Evolutionary conservation across 2,329 filamentous ascomycete genomes (phyloP).

Genomic region (Talaromyces piceae): DNA sequence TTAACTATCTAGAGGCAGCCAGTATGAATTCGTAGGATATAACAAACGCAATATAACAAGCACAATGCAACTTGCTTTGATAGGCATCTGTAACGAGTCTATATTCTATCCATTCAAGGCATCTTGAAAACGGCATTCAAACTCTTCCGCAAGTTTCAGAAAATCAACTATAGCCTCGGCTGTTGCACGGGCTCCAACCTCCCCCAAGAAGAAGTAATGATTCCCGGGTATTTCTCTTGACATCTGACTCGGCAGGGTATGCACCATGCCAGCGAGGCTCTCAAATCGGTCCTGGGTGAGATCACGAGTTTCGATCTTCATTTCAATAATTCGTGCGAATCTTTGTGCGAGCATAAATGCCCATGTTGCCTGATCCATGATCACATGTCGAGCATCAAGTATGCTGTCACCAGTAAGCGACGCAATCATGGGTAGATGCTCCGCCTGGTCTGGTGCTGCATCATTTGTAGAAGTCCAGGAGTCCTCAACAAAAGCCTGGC

Average conservation of each 20-base stretch:
- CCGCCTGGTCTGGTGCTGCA: constrained; percentile 3
- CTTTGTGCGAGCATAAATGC: constrained; percentile 9
- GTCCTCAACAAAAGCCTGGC: constrained; percentile 1
- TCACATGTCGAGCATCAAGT: constrained; percentile 10
- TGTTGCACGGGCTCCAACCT: constrained; percentile 13
- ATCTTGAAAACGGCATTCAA: constrained; percentile 1
- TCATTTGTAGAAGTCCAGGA: constrained; percentile 7
- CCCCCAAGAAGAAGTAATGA: constrained; percentile 19
- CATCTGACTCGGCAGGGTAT: constrained; percentile 6
- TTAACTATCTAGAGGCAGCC: no score
- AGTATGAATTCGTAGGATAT: no score
- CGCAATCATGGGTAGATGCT: constrained; percentile 11
- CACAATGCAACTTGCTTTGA: no score
- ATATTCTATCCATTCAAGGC: constrained; percentile 2
- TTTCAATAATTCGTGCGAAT: constrained; percentile 7
- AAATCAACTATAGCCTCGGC: constrained; percentile 9
- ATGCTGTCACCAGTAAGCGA: constrained; percentile 6
- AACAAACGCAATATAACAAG: no score
- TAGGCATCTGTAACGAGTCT: background rate
- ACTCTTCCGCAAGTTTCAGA: background rate
- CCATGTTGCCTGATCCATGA: constrained; percentile 13
- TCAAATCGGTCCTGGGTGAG: background rate
- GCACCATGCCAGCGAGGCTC: constrained; percentile 7
- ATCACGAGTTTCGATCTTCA: background rate
- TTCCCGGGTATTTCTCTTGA: constrained; percentile 11